Evolutionary conservation across 2,329 filamentous ascomycete genomes (phyloP).

Genomic region (Apiospora hydei): DNA sequence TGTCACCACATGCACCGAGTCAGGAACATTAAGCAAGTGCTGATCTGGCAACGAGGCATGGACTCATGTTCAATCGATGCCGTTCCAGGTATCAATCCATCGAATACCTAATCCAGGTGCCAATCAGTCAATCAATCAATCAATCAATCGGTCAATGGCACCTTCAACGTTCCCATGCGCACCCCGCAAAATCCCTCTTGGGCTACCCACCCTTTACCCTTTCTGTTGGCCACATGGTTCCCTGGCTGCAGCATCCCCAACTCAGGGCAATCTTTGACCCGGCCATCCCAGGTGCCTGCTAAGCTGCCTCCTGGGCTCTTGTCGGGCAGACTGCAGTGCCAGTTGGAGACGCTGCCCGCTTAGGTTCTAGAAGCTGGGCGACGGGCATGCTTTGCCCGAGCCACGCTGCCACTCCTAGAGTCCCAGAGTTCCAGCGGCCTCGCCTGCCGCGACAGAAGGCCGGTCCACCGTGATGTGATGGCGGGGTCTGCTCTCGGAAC

Average conservation of each 20-base stretch:
- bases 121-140: too few species aligned
- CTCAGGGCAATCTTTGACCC: slow-evolving; percentile 24
- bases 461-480: slow-evolving; percentile 36
- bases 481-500: slow-evolving; percentile 36
- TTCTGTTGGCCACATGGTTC: not conserved
- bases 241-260: slow-evolving; percentile 14
- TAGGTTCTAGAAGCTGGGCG: not conserved
- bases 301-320: not conserved
- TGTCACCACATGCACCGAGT: not conserved
- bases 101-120: too few species aligned
- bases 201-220: not conserved
- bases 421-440: not conserved
- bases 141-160: too few species aligned
- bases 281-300: not conserved
- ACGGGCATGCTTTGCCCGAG: slow-evolving; percentile 14
- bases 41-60: not conserved
- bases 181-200: not conserved
- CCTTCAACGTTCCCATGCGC: not conserved
- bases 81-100: too few species aligned
- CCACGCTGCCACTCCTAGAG: not conserved
- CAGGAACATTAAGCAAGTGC: not conserved
- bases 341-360: not conserved
- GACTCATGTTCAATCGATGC: too few species aligned
- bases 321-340: not conserved
- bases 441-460: slow-evolving; percentile 36